These are phyloP conservation scores for Dendrocalamus sinicus DNA, from an alignment of 176 grass and related monocot genomes.

Conservation along the genomic window DNA sequence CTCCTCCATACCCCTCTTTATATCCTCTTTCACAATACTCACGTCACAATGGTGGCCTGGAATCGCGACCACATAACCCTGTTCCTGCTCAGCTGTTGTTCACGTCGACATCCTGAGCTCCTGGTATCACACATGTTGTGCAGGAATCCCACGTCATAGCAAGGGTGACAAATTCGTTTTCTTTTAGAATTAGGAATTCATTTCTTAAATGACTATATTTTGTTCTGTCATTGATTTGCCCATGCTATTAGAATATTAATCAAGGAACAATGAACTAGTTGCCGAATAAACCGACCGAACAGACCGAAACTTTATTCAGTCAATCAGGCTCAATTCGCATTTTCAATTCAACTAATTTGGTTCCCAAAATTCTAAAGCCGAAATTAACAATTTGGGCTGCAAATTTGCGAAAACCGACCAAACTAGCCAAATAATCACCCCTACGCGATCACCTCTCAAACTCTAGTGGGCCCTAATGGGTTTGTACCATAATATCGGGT, in stretches of 20 bases:
- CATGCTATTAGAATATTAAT: background rate
- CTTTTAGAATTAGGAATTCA: background rate
- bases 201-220: background rate
- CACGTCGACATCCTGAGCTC: background rate
- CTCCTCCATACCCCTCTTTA: background rate
- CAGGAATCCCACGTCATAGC: background rate
- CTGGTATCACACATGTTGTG: background rate
- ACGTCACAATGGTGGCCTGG: background rate
- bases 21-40: background rate
- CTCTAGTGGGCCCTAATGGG: background rate
- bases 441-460: background rate
- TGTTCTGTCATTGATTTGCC: background rate
- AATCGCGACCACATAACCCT: background rate
- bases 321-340: background rate
- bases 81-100: background rate
- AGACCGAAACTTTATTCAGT: background rate
- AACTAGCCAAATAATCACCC: background rate
- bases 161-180: background rate
- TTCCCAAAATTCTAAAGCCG: background rate
- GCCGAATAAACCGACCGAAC: background rate
- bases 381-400: background rate
- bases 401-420: background rate
- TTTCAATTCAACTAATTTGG: background rate
- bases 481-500: background rate
- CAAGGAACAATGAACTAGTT: background rate